Conservation (phyloP, 106 monocot species). For the Hemerocallis citrina region DNA sequence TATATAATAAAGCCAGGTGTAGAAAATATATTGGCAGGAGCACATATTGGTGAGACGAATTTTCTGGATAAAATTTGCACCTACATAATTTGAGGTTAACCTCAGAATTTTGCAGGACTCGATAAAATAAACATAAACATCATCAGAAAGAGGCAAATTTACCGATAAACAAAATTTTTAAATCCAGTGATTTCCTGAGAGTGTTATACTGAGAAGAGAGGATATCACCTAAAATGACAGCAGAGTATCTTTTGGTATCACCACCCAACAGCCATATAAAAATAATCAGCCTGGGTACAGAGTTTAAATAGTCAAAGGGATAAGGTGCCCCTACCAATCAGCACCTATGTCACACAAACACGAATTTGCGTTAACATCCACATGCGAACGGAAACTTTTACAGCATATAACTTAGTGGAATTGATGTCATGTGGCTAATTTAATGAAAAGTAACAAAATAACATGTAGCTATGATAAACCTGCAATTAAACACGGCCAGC, state of each 20-base stretch:
- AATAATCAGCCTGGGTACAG: constrained; percentile 5
- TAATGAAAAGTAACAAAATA: too few relatives aligned
- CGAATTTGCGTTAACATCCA: neutral
- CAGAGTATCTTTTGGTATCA: neutral
- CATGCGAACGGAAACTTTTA: neutral
- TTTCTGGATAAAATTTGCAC: too few relatives aligned
- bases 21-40: too few relatives aligned
- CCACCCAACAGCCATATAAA: neutral
- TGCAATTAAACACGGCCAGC: constrained; percentile 7
- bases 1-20: too few relatives aligned
- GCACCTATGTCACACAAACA: constrained; percentile 7
- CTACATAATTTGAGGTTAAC: too few relatives aligned
- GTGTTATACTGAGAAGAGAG: neutral
- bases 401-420: too few relatives aligned
- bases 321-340: constrained; percentile 6
- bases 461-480: constrained; percentile 3
- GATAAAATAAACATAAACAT: too few relatives aligned
- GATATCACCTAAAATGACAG: constrained; percentile 1
- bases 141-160: neutral
- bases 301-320: constrained; percentile 2
- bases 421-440: too few relatives aligned
- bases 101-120: too few relatives aligned
- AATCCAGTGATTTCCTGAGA: neutral
- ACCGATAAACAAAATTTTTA: neutral
- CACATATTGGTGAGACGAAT: too few relatives aligned